phyloP scores from a whole-genome alignment of 75 land plant species.

The Gnetum montanum region DNA sequence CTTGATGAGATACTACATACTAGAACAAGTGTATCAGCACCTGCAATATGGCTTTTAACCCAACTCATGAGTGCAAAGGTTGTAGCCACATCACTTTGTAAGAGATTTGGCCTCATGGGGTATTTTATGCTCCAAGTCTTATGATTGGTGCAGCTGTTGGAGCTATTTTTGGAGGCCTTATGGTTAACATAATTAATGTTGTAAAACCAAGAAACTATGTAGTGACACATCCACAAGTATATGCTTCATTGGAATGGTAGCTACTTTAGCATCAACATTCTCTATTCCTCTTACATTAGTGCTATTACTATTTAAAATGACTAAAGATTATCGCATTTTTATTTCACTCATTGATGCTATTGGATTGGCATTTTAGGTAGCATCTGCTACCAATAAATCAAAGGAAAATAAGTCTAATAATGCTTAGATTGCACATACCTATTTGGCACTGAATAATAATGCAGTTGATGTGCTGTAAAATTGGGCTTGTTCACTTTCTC shows the following conservation, averaged over 20 bases:
- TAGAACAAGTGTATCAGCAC: conserved; percentile 20
- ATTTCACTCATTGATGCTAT: conserved; percentile 28
- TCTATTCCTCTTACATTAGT: conserved; percentile 35
- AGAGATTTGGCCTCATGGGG: conserved; percentile 34
- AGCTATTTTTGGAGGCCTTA: conserved; percentile 19
- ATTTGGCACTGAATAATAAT: conserved; percentile 25
- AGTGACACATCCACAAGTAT: conserved; percentile 37
- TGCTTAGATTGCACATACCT: too few species aligned
- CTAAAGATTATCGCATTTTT: conserved; percentile 38
- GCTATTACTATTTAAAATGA: conserved; percentile 30
- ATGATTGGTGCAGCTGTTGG: conserved; percentile 29
- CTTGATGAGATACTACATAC: conserved; percentile 28
- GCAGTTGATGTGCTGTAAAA: too few species aligned
- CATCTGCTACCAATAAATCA: neutral
- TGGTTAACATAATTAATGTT: conserved; percentile 16
- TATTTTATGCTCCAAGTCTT: conserved; percentile 30
- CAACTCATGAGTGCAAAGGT: conserved; percentile 29
- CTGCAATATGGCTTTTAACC: conserved; percentile 26
- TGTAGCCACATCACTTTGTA: conserved; percentile 24
- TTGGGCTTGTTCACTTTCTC: too few species aligned
- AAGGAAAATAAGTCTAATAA: neutral
- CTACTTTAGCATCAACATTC: conserved; percentile 19
- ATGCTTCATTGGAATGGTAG: conserved; percentile 40
- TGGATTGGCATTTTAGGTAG: neutral
- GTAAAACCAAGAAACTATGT: conserved; percentile 22